Base-by-base conservation (phyloP, 2,329 filamentous ascomycete species). In the Epichloe gansuensis region DNA sequence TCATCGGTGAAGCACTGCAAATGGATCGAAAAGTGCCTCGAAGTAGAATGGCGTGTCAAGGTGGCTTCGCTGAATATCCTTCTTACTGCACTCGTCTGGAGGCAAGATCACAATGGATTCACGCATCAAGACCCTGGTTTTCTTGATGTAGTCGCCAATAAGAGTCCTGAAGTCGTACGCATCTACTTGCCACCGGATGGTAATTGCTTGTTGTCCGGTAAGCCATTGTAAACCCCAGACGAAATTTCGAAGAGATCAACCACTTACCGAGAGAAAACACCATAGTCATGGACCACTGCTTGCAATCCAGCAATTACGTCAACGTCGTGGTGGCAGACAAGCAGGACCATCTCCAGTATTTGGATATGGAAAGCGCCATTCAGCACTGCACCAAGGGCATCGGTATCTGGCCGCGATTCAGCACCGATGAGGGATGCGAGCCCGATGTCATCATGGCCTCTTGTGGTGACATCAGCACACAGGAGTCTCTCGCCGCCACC, bases 81-180 rank as follows among this genome's bases (percentile, higher is more conserved):
- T 13, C 75, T 90, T 51, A 90, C 86, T 1, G 81, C 84, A 2
- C 86, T 87, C 7, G 85, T 90, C 54, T 90, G 86, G 86, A 74
- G 86, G 61, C 86, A 90, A 71, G 86, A 90, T 58, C 86, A 90
- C 73, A 91, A 90, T 61, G 86, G 86, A 38, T 91, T 91, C 70
- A 89, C 85, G 0, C 86, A 90, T 64, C 86, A 90, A 65, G 85
- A 89, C 58, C 86, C 86, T 0, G 85, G 85, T 41, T 91, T 91
- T 75, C 76, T 91, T 12, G 85, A 89, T 58, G 83, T 90, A 0
- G 78, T 91, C 2, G 82, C 81, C 59, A 90, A 91, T 72, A 90
- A 90, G 72, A 85, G 80, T 58, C 86, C 86, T 7, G 84, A 89
- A 59, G 83, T 90, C 4, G 85, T 88, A 15, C 83, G 86, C 52